Base-by-base conservation (phyloP, 768 basidiomycete genomes). In the Rhodotorula sphaerocarpa region DNA sequence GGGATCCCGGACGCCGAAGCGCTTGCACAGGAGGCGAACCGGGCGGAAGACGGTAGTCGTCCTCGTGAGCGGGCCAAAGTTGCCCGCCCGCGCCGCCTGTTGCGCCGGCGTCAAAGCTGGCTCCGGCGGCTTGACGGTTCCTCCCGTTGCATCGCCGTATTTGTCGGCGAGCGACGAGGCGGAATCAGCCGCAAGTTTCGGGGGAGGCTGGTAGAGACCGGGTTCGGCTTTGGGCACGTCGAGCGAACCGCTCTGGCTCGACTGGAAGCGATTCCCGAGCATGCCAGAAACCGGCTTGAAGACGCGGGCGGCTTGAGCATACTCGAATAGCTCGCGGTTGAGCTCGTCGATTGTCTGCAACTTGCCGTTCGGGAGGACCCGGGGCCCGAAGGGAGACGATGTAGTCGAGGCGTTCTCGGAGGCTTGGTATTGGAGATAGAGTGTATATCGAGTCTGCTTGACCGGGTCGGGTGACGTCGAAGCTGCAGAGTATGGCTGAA, bases 261-360 rank as follows among this genome's bases (percentile, higher is more conserved):
- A 86, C 9, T 87, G 90, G 75, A 97, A 97, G n/a, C 93, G 82
- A 27, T 84, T 86, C 0, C 90, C 90, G 88, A 97, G 96, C 21
- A 89, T 88, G 5, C 86, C 88, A 0, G 84, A 82, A 68, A 92
- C 83, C 0, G 95, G 95, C 70, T 90, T 90, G 78, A 96, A 97
- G 33, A 97, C 82, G 30, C 81, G 76, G 0, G 93, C 93, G 0
- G 90, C 81, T 73, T 90, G 88, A 3, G 87, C 83, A 67, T 90
- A 96, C 70, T 93, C 90, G 45, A 79, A 79, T 34, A 93, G 77
- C 74, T 99, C 95, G 67, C 84, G 84, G 70, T 86, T 83, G 74
- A 88, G 88, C 27, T 82, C 82, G 33, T 86, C 83, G 10, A 78
- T 76, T 18, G 75, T 79, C 73, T 90, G 87, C 1, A 76, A 79